Evolutionary conservation across 1,284 basidiomycete species (phyloP), one percentile per base, ranked within the genome.

Genomic region (Golubevia pallescens): DNA sequence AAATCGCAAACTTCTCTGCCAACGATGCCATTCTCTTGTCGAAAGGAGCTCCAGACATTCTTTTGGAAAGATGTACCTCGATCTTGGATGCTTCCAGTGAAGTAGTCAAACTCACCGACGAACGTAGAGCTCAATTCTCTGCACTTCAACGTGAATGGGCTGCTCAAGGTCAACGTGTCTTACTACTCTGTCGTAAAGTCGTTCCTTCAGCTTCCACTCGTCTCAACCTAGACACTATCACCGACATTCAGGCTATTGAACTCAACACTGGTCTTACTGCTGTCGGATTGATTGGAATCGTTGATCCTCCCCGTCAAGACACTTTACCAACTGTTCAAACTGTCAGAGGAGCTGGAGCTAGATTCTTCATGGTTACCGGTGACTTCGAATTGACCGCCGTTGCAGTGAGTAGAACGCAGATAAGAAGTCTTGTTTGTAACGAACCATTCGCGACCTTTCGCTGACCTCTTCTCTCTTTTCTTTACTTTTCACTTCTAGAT

Each of bases 331-430:
- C 70, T 10, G 77, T 81, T 42, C 57, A 67, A 42, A 71, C 70
- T 20, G 73, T 71, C 62, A 70, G 78, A 32, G 62, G 78, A 23
- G 72, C 78, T 3, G 78, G 78, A 1, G 61, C 63, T 13, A 70
- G 77, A 51, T 80, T 81, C 60, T 72, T 76, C 64, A 81, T 81
- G 78, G 77, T 81, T 3, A 81, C 78, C 1, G 78, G 78, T 42
- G 78, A 81, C 61, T 79, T 79, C 53, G 67, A 65, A 10, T 60
- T 70, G 19, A 81, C 78, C 5, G 78, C 78, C 1, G 74, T 69
- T 21, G 75, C 78, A 20, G 80, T n/a, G n/a, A n/a, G n/a, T 16
- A 53, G 54, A 28, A 28, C 28, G 2, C 28, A 28, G 28, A 28
- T 28, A 28, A 28, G 28, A 28, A 28, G 28, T 28, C 28, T 28